Conservation (phyloP, 2,329 filamentous ascomycete species). For the Colletotrichum limetticola region DNA sequence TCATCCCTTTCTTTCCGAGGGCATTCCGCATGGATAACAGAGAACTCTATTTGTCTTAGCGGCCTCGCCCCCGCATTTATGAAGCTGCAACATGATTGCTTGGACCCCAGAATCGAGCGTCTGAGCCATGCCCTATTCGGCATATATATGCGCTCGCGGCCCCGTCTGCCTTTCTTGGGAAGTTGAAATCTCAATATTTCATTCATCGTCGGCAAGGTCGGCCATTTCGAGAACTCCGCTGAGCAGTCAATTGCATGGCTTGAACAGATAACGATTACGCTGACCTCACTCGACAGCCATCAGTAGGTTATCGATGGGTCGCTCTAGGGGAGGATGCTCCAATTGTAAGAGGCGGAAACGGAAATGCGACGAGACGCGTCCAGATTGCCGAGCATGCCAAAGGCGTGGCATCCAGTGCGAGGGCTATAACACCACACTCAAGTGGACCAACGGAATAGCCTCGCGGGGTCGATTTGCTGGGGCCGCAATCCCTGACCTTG, state of each 20-base stretch:
- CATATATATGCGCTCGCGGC: slow-evolving; percentile 30
- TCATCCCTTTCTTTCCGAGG: background rate
- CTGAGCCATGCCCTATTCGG: slow-evolving; percentile 19
- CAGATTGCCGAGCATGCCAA: slow-evolving; percentile 32
- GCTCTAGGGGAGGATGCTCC: slow-evolving; percentile 34
- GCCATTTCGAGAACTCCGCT: background rate
- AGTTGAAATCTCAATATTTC: background rate
- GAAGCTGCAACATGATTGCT: background rate
- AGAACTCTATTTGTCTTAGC: slow-evolving; percentile 5
- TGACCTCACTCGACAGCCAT: too few species aligned
- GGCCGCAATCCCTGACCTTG: slow-evolving; percentile 17
- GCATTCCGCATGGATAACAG: background rate
- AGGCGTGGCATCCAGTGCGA: slow-evolving; percentile 31
- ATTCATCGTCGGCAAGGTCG: background rate
- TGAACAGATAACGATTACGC: background rate
- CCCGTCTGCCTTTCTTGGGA: slow-evolving; percentile 8
- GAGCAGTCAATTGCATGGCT: background rate
- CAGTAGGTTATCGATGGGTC: slow-evolving; percentile 16
- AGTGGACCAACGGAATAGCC: slow-evolving; percentile 35
- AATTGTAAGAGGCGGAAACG: slow-evolving; percentile 36
- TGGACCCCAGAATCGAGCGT: background rate
- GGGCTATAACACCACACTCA: slow-evolving; percentile 32
- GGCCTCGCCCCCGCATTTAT: slow-evolving; percentile 2
- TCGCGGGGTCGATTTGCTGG: slow-evolving; percentile 32
- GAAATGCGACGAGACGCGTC: slow-evolving; percentile 37